phyloP scores from a whole-genome alignment of 257 asterid species.

The Gentiana straminea region DNA sequence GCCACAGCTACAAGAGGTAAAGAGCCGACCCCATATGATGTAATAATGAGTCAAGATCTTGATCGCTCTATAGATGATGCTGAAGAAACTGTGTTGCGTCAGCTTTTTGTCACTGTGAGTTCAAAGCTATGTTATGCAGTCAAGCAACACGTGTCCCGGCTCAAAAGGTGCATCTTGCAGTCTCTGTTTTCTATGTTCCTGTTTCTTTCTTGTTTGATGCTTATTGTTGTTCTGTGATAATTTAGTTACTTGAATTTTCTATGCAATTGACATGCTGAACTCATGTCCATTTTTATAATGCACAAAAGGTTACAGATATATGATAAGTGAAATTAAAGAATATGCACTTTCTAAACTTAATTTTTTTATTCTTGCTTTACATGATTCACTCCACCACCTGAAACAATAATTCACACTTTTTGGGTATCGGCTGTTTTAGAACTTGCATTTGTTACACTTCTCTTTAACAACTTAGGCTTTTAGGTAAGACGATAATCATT shows the following conservation, averaged over 20 bases:
- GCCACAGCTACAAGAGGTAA: background rate
- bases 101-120: constrained; percentile 63
- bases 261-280: too few relatives aligned
- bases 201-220: background rate
- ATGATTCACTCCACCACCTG: too few relatives aligned
- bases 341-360: too few relatives aligned
- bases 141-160: constrained; percentile 42
- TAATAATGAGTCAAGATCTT: constrained; percentile 1
- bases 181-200: background rate
- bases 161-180: constrained; percentile 32
- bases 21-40: background rate
- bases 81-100: constrained; percentile 21
- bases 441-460: too few relatives aligned
- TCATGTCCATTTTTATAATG: too few relatives aligned
- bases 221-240: background rate
- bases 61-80: constrained; percentile 3
- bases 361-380: too few relatives aligned
- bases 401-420: too few relatives aligned
- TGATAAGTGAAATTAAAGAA: too few relatives aligned
- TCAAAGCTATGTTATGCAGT: constrained; percentile 66
- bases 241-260: background rate
- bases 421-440: too few relatives aligned
- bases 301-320: too few relatives aligned
- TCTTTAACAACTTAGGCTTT: too few relatives aligned
- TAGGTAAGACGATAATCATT: too few relatives aligned